A percentile compares a stretch with the other conserved stretches of the same genome.
These are phyloP conservation scores for Cephaloascus fragrans DNA, from an alignment of 805 yeast species.

Conservation along the genomic window DNA sequence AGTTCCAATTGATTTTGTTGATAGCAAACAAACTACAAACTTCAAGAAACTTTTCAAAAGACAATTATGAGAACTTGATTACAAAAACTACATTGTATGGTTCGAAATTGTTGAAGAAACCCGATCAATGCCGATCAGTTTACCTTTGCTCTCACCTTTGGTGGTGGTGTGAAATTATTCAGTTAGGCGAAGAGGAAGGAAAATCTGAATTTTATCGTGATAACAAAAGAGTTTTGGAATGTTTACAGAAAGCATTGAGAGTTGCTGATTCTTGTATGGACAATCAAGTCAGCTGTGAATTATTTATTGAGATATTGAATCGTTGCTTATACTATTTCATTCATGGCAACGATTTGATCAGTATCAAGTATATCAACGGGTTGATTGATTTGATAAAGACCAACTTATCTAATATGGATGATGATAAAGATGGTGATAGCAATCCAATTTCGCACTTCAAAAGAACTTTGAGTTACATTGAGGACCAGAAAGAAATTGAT, in stretches of 20 bases:
- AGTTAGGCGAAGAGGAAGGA: conserved; percentile 33
- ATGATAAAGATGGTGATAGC: conserved; percentile 15
- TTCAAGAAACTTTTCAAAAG: conserved; percentile 38
- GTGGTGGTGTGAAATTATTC: conserved; percentile 72
- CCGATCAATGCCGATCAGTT: conserved; percentile 91
- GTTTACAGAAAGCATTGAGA: conserved; percentile 78
- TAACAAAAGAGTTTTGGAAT: conserved; percentile 75
- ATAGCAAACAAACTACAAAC: conserved; percentile 36
- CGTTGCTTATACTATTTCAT: conserved; percentile 78
- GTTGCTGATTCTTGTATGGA: conserved; percentile 96
- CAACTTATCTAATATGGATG: conserved; percentile 39
- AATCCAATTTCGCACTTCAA: conserved; percentile 47
- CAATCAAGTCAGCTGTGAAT: conserved; percentile 56
- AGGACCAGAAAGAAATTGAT: conserved; percentile 59
- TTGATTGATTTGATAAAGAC: conserved; percentile 73
- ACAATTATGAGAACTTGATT: conserved; percentile 72
- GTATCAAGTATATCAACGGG: conserved; percentile 72
- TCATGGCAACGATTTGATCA: conserved; percentile 65
- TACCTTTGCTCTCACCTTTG: conserved; percentile 84
- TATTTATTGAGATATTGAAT: conserved; percentile 85
- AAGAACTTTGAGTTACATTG: conserved; percentile 64
- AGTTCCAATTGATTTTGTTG: conserved; percentile 36
- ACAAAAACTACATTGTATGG: conserved; percentile 83
- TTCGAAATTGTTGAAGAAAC: conserved; percentile 78
- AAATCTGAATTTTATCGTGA: conserved; percentile 23